Percentiles rank a stretch among this genome's conserved stretches.
Evolutionary conservation across 495 filamentous ascomycete genomes (phyloP).

Genomic region (Lepidopterella palustris): DNA sequence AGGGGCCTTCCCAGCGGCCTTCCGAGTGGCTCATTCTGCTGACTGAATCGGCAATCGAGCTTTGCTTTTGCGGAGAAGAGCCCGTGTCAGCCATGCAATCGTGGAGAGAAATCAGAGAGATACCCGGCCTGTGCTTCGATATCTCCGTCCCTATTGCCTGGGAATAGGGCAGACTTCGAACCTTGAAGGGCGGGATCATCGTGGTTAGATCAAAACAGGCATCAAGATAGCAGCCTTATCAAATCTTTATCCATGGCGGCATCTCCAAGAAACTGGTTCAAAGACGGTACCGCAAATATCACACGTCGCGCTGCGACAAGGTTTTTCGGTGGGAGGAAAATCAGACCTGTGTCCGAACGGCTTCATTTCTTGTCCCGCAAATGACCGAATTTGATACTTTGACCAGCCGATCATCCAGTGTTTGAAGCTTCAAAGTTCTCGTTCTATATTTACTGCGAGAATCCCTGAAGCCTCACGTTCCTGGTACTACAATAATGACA

Average conservation of each 20-base stretch:
- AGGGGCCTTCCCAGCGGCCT: background rate
- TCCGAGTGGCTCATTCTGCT: background rate
- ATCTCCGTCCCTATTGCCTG: background rate
- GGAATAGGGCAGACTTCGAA: background rate
- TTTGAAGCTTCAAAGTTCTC: too few relatives aligned
- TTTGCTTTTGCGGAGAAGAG: background rate
- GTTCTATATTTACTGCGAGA: too few relatives aligned
- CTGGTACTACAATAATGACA: too few relatives aligned
- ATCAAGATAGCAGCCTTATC: background rate
- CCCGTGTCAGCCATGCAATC: conserved; percentile 5
- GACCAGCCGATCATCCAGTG: too few relatives aligned
- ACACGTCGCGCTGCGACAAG: too few relatives aligned
- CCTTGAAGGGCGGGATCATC: background rate
- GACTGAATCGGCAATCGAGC: conserved; percentile 1
- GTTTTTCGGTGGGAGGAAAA: too few relatives aligned
- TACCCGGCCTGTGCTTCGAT: background rate
- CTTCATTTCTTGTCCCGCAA: too few relatives aligned
- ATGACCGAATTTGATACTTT: too few relatives aligned
- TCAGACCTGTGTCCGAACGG: too few relatives aligned
- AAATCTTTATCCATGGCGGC: background rate
- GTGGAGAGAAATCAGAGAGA: background rate
- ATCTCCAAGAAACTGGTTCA: background rate
- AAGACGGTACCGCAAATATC: too few relatives aligned
- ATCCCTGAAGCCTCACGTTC: too few relatives aligned
- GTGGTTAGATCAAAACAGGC: background rate